phyloP scores from a whole-genome alignment of 2,329 filamentous ascomycete genomes.

The Colletotrichum scovillei region DNA sequence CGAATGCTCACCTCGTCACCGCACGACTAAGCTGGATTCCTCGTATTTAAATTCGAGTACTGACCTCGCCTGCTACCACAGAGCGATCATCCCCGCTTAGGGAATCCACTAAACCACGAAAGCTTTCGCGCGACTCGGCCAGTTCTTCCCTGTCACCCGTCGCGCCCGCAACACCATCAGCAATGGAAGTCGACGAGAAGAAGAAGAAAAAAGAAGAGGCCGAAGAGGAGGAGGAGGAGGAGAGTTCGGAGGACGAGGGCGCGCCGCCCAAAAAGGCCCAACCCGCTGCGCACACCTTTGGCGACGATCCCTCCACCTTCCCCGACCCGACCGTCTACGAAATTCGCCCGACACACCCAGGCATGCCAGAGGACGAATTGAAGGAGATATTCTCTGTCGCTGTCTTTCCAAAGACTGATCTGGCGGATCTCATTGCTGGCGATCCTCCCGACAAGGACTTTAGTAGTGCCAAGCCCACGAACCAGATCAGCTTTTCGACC shows the following conservation, averaged over 20 bases:
- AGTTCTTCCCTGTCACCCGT: slow-evolving; percentile 71
- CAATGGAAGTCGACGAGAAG: slow-evolving; percentile 68
- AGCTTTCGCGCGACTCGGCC: slow-evolving; percentile 64
- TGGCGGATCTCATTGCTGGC: slow-evolving; percentile 87
- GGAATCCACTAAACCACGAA: slow-evolving; percentile 62
- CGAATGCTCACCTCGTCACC: slow-evolving; percentile 16
- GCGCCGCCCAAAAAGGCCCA: slow-evolving; percentile 71
- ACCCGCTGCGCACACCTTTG: slow-evolving; percentile 89
- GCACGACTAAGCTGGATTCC: slow-evolving; percentile 2
- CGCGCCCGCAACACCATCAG: slow-evolving; percentile 60
- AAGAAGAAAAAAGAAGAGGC: slow-evolving; percentile 51
- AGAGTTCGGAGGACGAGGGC: slow-evolving; percentile 69
- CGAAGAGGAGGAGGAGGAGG: slow-evolving; percentile 59
- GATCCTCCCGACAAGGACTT: slow-evolving; percentile 95
- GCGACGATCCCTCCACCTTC: slow-evolving; percentile 91
- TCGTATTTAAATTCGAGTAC: slow-evolving; percentile 21
- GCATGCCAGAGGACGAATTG: slow-evolving; percentile 86
- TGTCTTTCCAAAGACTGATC: slow-evolving; percentile 82
- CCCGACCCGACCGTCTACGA: slow-evolving; percentile 94
- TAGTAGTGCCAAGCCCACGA: slow-evolving; percentile 90
- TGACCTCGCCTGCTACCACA: slow-evolving; percentile 41
- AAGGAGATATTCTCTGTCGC: slow-evolving; percentile 90
- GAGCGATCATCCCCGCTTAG: slow-evolving; percentile 66
- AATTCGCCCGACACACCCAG: slow-evolving; percentile 78
- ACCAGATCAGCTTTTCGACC: slow-evolving; percentile 92